Percentiles rank a stretch among this genome's conserved stretches.
phyloP scores from a whole-genome alignment of 805 yeast genomes.

The Starmerella riodocensis region DNA sequence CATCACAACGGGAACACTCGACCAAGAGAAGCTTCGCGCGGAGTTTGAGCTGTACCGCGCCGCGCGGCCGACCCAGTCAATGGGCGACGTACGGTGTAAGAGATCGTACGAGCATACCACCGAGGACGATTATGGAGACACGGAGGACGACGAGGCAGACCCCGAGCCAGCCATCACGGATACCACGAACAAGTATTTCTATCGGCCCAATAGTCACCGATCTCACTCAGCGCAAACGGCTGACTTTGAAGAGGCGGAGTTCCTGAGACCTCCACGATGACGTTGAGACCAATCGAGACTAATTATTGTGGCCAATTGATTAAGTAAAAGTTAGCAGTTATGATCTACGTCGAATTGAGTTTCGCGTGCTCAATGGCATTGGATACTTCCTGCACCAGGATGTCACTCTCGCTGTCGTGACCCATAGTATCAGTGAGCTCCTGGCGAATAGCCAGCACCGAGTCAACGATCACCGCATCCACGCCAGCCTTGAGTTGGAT shows the following conservation, averaged over 20 bases:
- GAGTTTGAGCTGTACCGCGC: background rate
- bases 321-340: too few species aligned
- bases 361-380: slow-evolving; percentile 11
- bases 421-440: slow-evolving; percentile 37
- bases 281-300: too few species aligned
- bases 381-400: slow-evolving; percentile 12
- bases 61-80: slow-evolving; percentile 8
- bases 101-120: slow-evolving; percentile 10
- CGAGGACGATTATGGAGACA: slow-evolving; percentile 22
- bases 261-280: slow-evolving; percentile 16
- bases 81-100: slow-evolving; percentile 1
- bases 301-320: too few species aligned
- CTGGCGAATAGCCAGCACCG: slow-evolving; percentile 82
- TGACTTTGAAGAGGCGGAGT: slow-evolving; percentile 25
- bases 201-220: slow-evolving; percentile 5
- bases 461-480: slow-evolving; percentile 96
- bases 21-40: slow-evolving; percentile 8
- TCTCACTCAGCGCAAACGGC: slow-evolving; percentile 12
- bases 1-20: slow-evolving; percentile 20
- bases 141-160: slow-evolving; percentile 19
- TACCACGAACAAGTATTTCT: background rate
- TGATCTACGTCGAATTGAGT: background rate
- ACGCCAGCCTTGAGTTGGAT: slow-evolving; percentile 88
- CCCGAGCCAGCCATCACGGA: background rate
- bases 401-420: slow-evolving; percentile 5